Conservation (phyloP, 768 basidiomycete genomes). For the Lanmaoa pseudosensibilis region DNA sequence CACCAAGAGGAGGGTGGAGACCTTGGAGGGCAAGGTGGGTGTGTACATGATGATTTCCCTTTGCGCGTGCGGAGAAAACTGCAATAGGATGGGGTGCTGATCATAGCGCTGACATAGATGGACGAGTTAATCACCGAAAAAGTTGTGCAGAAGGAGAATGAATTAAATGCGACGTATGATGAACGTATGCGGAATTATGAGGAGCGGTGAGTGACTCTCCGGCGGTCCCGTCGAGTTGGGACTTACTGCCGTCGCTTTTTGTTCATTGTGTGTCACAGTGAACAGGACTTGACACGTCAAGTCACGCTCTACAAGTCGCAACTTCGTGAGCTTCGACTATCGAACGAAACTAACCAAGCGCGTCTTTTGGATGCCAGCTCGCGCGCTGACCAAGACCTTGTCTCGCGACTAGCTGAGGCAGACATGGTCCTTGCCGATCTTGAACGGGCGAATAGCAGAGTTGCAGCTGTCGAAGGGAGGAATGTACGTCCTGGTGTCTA, state of each 20-base stretch:
- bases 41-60: neutral
- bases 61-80: neutral
- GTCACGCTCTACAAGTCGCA: constrained; percentile 85
- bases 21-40: constrained; percentile 78
- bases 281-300: constrained; percentile 92
- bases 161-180: constrained; percentile 94
- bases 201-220: constrained; percentile 63
- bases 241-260: neutral
- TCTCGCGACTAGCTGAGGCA: constrained; percentile 86
- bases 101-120: constrained; percentile 61
- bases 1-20: constrained; percentile 75
- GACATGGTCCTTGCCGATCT: constrained; percentile 95
- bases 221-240: neutral
- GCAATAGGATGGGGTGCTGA: constrained; percentile 3
- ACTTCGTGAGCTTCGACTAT: constrained; percentile 83
- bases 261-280: constrained; percentile 46
- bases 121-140: constrained; percentile 89
- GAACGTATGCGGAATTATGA: constrained; percentile 95
- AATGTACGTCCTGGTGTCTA: constrained; percentile 56
- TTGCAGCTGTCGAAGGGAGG: constrained; percentile 88
- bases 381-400: constrained; percentile 91
- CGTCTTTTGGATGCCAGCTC: constrained; percentile 89
- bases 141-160: constrained; percentile 91
- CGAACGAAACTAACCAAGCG: constrained; percentile 91
- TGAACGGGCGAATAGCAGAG: constrained; percentile 91